phyloP scores from a whole-genome alignment of 2,329 filamentous ascomycete genomes.

The Colletotrichum cereale region DNA sequence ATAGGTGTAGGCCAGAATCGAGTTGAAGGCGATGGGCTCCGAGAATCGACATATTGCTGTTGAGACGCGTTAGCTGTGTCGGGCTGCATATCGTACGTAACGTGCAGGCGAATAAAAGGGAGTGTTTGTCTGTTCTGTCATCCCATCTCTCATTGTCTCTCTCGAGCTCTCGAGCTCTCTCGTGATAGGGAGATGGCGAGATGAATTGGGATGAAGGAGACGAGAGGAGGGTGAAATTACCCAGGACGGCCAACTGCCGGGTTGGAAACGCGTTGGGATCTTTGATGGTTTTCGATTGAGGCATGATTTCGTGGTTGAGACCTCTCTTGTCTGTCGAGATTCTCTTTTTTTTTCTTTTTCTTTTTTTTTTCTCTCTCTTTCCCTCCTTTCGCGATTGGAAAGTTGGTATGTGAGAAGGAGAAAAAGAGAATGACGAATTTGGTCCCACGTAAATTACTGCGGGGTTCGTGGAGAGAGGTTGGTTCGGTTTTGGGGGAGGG shows the following conservation, averaged over 20 bases:
- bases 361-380: background rate
- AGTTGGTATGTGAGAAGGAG: background rate
- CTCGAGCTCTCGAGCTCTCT: too few species aligned
- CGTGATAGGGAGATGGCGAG: background rate
- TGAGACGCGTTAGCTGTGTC: constrained; percentile 21
- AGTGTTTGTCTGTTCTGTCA: background rate
- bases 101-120: background rate
- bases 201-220: background rate
- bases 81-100: background rate
- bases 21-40: constrained; percentile 60
- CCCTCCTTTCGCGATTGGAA: background rate
- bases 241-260: constrained; percentile 33
- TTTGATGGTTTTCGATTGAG: constrained; percentile 32
- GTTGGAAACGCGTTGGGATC: constrained; percentile 37
- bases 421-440: constrained; percentile 12
- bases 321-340: constrained; percentile 10
- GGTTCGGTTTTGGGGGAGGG: too few species aligned
- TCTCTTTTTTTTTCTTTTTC: background rate
- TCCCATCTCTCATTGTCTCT: background rate
- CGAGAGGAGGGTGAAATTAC: constrained; percentile 22
- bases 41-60: constrained; percentile 60
- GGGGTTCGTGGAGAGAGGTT: constrained; percentile 13
- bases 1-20: constrained; percentile 58
- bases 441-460: constrained; percentile 13
- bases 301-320: constrained; percentile 19